Conservation (phyloP, 345 rosid species). For the Salix caprea region DNA sequence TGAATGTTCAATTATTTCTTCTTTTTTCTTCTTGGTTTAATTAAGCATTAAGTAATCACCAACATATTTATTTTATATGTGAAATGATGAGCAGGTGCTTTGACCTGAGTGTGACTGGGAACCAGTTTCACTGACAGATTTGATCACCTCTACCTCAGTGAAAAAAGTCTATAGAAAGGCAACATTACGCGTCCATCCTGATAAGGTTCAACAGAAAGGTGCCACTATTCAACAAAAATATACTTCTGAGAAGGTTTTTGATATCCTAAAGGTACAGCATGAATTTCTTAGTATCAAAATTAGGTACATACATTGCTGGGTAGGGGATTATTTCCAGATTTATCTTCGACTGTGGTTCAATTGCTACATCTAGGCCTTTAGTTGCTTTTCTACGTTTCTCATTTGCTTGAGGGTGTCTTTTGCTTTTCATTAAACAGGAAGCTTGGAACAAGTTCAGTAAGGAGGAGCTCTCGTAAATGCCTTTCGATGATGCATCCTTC, state of each 20-base stretch:
- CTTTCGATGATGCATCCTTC: background rate
- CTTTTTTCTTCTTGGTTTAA: background rate
- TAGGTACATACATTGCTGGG: background rate
- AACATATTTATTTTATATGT: constrained; percentile 6
- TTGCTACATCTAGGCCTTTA: background rate
- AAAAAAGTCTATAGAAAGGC: constrained; percentile 90
- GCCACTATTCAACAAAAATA: constrained; percentile 81
- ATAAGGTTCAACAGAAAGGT: constrained; percentile 97
- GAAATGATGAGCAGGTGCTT: constrained; percentile 60
- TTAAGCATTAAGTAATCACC: background rate
- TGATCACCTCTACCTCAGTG: constrained; percentile 77
- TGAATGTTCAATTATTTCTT: background rate
- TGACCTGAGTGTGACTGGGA: constrained; percentile 93
- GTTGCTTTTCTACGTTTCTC: background rate
- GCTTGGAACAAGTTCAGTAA: constrained; percentile 56
- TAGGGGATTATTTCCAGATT: background rate
- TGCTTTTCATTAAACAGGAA: constrained; percentile 37
- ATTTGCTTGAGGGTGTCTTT: background rate
- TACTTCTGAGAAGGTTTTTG: constrained; percentile 92
- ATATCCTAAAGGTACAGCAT: constrained; percentile 73
- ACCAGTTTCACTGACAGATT: constrained; percentile 73
- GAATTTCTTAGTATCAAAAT: background rate
- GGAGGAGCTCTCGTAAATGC: constrained; percentile 46
- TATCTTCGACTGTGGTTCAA: no score
- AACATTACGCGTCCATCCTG: constrained; percentile 81